Evolutionary conservation across 768 basidiomycete genomes (phyloP), one percentile per base, ranked within the genome.

Genomic region (Sporobolomyces phaffii): DNA sequence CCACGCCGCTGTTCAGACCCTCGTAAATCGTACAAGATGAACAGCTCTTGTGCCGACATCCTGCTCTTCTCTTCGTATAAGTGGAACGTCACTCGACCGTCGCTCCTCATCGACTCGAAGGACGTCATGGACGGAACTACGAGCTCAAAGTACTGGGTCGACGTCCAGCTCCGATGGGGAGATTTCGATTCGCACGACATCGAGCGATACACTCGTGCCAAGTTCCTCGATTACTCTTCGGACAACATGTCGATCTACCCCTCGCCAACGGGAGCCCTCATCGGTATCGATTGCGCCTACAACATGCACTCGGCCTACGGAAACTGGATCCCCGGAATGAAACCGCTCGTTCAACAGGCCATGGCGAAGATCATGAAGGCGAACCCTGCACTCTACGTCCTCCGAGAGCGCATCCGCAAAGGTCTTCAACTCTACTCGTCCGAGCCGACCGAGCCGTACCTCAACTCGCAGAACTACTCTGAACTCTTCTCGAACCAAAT

Each of bases 281-380:
- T 99, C 73, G 93, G 91, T 77, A 90, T 99, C 88, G 96, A 98
- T 77, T 79, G 98, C 60, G 94, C 96, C 0, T 98, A 98, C 80
- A 99, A 98, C 78, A 76, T 99, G 65, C 96, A 96, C 90, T 94
- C 94, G 34, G 94, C 90, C 1, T 99, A 94, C 74, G 96, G 96
- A 68, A 94, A 94, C 77, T 98, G 90, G 91, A 96, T 97, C 87
- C 96, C 96, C 18, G 94, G 96, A 50, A 85, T 97, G 83, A 98
- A 98, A 79, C 93, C 93, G 7, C 83, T 99, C 67, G 87, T 99
- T 64, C 94, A 96, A 77, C 93, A 96, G 79, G 96, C 94, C 8
- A 96, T 99, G 92, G 91, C 89, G 17, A 99, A 98, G 83, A 89
- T 99, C 78, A 94, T 98, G 91, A 99, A 99, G 79, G 96, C 96